These are phyloP conservation scores for Dipodascopsis uninucleata DNA, from an alignment of 805 yeast genomes.

Conservation along the genomic window DNA sequence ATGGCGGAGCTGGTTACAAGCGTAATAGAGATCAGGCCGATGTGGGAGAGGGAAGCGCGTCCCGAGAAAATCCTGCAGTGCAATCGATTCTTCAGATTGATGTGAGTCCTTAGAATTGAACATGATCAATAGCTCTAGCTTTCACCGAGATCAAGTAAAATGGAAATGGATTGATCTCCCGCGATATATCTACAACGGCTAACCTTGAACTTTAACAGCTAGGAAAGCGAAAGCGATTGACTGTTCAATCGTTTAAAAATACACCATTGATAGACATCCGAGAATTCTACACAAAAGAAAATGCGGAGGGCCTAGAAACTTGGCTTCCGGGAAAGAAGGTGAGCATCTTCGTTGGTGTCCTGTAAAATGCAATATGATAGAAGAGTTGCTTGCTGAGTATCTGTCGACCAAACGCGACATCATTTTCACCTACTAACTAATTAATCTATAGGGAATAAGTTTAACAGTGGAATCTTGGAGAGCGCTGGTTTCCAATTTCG, in stretches of 20 bases:
- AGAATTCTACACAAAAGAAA: slow-evolving; percentile 64
- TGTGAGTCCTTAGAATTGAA: slow-evolving; percentile 1
- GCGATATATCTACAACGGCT: no score
- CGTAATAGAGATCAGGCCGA: no score
- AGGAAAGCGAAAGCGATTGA: slow-evolving; percentile 62
- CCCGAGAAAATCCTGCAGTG: no score
- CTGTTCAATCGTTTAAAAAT: slow-evolving; percentile 69
- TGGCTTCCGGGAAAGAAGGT: slow-evolving; percentile 74
- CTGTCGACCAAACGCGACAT: no score
- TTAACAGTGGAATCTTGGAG: slow-evolving; percentile 32
- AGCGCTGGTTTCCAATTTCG: slow-evolving; percentile 23
- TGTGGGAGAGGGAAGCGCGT: no score
- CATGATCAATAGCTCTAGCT: neutral
- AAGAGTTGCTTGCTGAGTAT: no score
- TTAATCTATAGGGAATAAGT: slow-evolving; percentile 33
- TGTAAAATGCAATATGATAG: neutral
- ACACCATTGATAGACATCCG: slow-evolving; percentile 73
- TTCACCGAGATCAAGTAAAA: neutral
- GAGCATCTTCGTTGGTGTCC: slow-evolving; percentile 17
- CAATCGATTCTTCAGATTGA: slow-evolving; percentile 10
- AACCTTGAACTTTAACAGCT: slow-evolving; percentile 35
- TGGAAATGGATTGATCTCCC: no score
- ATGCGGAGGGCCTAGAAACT: slow-evolving; percentile 42
- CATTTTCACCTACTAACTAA: no score
- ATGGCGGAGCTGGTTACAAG: no score